Evolutionary conservation across 495 filamentous ascomycete genomes (phyloP).

Genomic region (Penicillium lagena): DNA sequence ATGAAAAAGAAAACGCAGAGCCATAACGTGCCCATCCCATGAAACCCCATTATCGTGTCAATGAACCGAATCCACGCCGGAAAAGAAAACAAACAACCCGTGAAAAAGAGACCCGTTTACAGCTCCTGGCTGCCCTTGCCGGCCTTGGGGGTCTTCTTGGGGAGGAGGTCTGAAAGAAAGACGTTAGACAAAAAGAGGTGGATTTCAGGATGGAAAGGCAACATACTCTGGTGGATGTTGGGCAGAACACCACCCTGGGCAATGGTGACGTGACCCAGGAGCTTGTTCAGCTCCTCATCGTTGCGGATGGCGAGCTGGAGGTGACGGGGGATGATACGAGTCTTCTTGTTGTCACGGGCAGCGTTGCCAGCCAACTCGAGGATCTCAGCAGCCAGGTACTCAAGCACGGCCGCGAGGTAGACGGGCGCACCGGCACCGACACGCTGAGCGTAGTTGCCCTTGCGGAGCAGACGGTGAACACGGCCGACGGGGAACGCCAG

Average conservation of each 20-base stretch:
- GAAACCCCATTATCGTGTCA: constrained; percentile 83
- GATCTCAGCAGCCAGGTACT: constrained; percentile 98
- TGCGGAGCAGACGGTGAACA: constrained; percentile 98
- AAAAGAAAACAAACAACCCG: constrained; percentile 56
- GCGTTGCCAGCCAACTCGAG: constrained; percentile 98
- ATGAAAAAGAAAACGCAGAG: constrained; percentile 65
- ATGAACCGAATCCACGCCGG: constrained; percentile 56
- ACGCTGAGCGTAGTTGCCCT: constrained; percentile 99
- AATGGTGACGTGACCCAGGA: constrained; percentile 97
- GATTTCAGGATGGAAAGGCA: not conserved
- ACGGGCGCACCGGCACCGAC: constrained; percentile 98
- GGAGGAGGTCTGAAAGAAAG: constrained; percentile 68
- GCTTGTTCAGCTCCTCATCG: constrained; percentile 99
- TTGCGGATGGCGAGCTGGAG: constrained; percentile 99
- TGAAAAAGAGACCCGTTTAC: constrained; percentile 48
- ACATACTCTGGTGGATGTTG: constrained; percentile 96
- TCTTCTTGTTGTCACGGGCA: constrained; percentile 99
- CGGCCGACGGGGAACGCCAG: constrained; percentile 98
- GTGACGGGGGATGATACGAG: constrained; percentile 98
- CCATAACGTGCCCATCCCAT: constrained; percentile 72
- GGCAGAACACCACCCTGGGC: constrained; percentile 99
- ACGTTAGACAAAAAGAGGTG: constrained; percentile 34
- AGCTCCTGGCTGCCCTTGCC: constrained; percentile 93
- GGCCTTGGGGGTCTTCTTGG: constrained; percentile 94
- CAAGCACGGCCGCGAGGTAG: constrained; percentile 95